These are phyloP conservation scores for Hydrangea macrophylla DNA, from an alignment of 148 eudicot species.

Conservation along the genomic window DNA sequence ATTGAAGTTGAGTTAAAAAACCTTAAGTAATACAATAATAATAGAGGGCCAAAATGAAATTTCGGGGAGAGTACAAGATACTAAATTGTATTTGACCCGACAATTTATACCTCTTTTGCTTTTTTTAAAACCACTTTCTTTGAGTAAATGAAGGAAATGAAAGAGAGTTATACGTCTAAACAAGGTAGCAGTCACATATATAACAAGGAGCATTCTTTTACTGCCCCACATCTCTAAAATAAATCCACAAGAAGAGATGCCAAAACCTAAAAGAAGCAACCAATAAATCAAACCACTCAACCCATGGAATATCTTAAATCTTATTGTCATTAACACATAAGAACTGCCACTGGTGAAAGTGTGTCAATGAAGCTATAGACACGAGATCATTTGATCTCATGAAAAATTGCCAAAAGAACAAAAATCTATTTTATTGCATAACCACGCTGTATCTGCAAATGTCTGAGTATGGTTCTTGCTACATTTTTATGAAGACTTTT, in stretches of 20 bases:
- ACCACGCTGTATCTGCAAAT: background rate
- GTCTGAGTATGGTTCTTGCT: background rate
- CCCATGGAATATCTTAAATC: background rate
- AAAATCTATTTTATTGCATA: background rate
- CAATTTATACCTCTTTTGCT: too few species aligned
- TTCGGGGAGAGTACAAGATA: too few species aligned
- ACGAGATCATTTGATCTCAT: background rate
- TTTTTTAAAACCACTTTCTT: too few species aligned
- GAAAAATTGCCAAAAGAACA: background rate
- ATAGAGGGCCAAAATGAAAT: too few species aligned
- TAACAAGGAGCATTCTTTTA: background rate
- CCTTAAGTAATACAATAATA: too few species aligned
- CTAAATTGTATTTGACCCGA: too few species aligned
- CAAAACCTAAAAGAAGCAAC: conserved; percentile 6
- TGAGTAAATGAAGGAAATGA: background rate
- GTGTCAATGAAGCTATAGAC: background rate
- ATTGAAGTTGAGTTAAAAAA: too few species aligned
- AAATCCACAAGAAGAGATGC: background rate
- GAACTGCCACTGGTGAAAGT: background rate
- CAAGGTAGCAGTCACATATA: background rate
- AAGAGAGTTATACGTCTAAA: background rate
- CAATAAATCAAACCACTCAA: background rate
- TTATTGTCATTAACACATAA: background rate
- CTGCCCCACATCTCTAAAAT: background rate
- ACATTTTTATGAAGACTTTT: background rate